Percentiles rank a stretch among this genome's conserved stretches.
phyloP scores from a whole-genome alignment of 306 rosid species.

The Cucumis hystrix region DNA sequence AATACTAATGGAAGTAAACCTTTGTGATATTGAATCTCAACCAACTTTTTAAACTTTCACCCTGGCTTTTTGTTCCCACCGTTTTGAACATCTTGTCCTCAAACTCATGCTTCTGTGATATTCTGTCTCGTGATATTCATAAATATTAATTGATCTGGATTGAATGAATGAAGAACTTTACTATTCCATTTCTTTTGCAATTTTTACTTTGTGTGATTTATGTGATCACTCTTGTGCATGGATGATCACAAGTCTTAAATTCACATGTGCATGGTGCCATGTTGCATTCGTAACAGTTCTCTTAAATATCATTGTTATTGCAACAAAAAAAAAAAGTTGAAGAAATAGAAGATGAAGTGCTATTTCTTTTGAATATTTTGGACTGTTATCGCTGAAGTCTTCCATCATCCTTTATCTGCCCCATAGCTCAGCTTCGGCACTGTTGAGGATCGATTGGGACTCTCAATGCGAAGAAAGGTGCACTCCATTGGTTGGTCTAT shows the following conservation, averaged over 20 bases:
- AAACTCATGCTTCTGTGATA: neutral
- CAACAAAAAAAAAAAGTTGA: neutral
- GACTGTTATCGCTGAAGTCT: conserved; percentile 35
- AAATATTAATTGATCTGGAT: neutral
- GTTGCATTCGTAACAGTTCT: neutral
- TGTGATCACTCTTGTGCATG: neutral
- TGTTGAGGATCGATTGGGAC: conserved; percentile 83
- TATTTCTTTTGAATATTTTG: neutral
- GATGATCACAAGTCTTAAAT: neutral
- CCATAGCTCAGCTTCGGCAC: conserved; percentile 97
- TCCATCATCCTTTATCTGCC: conserved; percentile 31
- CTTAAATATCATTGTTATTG: neutral
- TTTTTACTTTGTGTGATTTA: neutral
- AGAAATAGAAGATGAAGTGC: neutral
- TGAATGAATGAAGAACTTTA: neutral
- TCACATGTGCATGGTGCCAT: neutral
- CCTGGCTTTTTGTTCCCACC: neutral
- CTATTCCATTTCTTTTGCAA: neutral
- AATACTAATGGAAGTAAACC: neutral
- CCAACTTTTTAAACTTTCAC: neutral
- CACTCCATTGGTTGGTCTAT: conserved; percentile 74
- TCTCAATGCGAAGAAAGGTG: conserved; percentile 57
- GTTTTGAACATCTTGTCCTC: neutral
- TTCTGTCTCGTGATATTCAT: neutral
- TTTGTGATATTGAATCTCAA: neutral